phyloP scores from a whole-genome alignment of 2,329 filamentous ascomycete species.

The Colletotrichum tropicale region DNA sequence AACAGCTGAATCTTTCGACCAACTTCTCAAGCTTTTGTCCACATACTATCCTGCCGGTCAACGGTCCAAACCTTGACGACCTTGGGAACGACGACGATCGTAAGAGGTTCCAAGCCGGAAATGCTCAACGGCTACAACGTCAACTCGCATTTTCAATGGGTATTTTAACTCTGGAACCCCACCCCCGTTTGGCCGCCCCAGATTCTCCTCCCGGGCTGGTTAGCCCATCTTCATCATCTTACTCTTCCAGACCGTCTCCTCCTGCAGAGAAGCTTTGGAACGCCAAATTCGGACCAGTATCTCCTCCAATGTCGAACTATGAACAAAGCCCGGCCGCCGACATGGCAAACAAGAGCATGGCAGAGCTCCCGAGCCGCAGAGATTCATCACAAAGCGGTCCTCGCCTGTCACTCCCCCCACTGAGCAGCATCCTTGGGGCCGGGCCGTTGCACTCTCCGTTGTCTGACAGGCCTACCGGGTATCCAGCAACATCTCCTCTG shows the following conservation, averaged over 20 bases:
- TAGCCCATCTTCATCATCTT: constrained; percentile 55
- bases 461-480: constrained; percentile 48
- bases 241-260: constrained; percentile 46
- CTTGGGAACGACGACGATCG: background rate
- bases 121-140: constrained; percentile 3
- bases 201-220: constrained; percentile 60
- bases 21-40: background rate
- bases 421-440: constrained; percentile 61
- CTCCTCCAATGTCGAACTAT: constrained; percentile 65
- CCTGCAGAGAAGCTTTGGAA: constrained; percentile 51
- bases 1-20: background rate
- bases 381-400: constrained; percentile 33
- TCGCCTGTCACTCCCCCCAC: constrained; percentile 57
- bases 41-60: background rate
- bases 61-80: background rate
- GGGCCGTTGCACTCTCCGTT: constrained; percentile 50
- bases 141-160: constrained; percentile 53
- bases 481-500: constrained; percentile 48
- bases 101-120: background rate
- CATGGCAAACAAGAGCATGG: constrained; percentile 44
- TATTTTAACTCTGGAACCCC: constrained; percentile 55
- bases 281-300: constrained; percentile 41
- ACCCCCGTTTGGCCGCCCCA: constrained; percentile 54
- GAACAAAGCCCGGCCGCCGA: constrained; percentile 50
- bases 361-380: constrained; percentile 39